Evolutionary conservation across 441 rosid genomes (phyloP).

Genomic region (Euphorbia celastroides): DNA sequence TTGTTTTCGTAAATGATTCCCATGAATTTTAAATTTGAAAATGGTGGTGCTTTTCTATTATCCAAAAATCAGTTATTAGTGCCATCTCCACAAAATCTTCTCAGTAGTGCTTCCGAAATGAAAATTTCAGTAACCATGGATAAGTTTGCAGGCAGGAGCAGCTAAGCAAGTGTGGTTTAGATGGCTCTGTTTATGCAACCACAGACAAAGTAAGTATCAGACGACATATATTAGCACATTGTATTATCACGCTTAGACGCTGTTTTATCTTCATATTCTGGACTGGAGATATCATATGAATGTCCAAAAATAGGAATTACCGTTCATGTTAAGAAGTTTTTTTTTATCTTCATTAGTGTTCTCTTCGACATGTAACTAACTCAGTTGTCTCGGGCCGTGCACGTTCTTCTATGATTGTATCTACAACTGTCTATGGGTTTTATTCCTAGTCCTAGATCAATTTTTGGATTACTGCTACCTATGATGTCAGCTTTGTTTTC

Average conservation of each 20-base stretch:
- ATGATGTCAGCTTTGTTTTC: neutral
- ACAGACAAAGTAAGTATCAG: conserved; percentile 5
- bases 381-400: neutral
- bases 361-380: neutral
- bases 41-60: neutral
- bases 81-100: neutral
- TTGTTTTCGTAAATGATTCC: neutral
- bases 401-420: neutral
- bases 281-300: neutral
- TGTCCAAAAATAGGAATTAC: neutral
- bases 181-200: conserved; percentile 32
- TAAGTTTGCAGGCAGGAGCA: conserved; percentile 42
- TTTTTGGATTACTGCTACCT: neutral
- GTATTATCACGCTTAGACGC: neutral
- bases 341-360: neutral
- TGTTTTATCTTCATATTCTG: neutral
- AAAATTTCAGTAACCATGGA: neutral
- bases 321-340: neutral
- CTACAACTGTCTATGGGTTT: neutral
- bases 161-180: conserved; percentile 55
- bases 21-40: neutral
- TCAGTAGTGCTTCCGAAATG: neutral
- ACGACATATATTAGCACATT: neutral
- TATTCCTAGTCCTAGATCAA: neutral
- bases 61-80: neutral